Evolutionary conservation across 352 stramenopile genomes (phyloP).

Genomic region (Phytophthora tentaculata): DNA sequence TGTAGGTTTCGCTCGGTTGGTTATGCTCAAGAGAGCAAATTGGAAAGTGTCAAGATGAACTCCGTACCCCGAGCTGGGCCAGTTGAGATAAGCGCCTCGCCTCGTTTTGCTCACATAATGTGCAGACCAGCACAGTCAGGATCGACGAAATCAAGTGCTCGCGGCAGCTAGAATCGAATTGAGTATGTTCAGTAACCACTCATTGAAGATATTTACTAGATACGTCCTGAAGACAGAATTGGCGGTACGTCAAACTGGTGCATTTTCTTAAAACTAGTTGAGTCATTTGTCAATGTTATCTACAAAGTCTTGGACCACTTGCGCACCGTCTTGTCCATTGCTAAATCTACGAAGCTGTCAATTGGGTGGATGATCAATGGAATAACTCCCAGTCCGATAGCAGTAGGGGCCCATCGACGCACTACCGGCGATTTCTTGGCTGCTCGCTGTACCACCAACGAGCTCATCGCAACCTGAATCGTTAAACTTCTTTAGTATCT

Average conservation of each 20-base stretch:
- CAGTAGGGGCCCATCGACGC: slow-evolving; percentile 71
- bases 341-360: slow-evolving; percentile 65
- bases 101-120: not conserved
- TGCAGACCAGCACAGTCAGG: not conserved
- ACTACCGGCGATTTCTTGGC: slow-evolving; percentile 53
- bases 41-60: not conserved
- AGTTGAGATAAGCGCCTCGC: not conserved
- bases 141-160: not conserved
- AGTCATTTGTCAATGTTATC: slow-evolving; percentile 29
- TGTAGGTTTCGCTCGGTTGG: not conserved
- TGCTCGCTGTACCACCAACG: slow-evolving; percentile 40
- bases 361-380: slow-evolving; percentile 91
- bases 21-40: not conserved
- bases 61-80: not conserved
- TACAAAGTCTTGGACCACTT: slow-evolving; percentile 46
- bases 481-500: not conserved
- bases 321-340: slow-evolving; percentile 63
- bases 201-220: too few species aligned
- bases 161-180: too few species aligned
- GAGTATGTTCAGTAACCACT: too few species aligned
- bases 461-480: slow-evolving; percentile 50
- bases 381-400: slow-evolving; percentile 78
- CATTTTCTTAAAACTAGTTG: not conserved
- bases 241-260: too few species aligned
- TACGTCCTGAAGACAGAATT: too few species aligned